Conservation (phyloP, 202 grass and related monocot genomes). For the Hordeum pubiflorum region DNA sequence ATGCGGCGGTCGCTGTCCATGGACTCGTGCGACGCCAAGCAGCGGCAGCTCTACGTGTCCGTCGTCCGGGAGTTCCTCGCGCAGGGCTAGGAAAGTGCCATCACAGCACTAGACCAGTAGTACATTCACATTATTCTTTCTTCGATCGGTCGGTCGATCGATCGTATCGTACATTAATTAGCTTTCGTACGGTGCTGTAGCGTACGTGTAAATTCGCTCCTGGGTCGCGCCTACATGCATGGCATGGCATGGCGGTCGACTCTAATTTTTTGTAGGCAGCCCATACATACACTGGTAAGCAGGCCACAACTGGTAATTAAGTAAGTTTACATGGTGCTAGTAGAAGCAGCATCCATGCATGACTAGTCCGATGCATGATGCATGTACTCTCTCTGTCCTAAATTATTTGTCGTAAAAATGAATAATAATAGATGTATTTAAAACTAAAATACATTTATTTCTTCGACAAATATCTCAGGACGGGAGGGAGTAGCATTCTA, state of each 20-base stretch:
- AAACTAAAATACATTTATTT: too few species aligned
- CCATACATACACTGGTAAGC: too few species aligned
- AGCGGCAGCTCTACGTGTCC: constrained; percentile 43
- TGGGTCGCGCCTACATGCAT: neutral
- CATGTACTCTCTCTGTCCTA: too few species aligned
- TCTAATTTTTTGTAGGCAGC: neutral
- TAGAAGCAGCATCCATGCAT: too few species aligned
- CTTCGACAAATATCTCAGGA: too few species aligned
- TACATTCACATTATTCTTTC: neutral
- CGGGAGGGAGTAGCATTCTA: too few species aligned
- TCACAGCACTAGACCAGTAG: neutral
- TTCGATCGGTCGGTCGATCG: neutral
- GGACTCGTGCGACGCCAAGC: constrained; percentile 52
- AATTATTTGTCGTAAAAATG: too few species aligned
- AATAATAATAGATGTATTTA: too few species aligned
- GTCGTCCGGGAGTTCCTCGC: constrained; percentile 45
- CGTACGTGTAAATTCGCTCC: neutral
- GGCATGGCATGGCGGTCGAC: neutral
- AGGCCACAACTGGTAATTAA: too few species aligned
- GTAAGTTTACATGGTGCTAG: too few species aligned
- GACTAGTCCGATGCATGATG: too few species aligned
- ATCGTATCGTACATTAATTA: neutral
- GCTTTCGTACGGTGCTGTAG: neutral
- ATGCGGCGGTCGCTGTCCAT: constrained; percentile 72
- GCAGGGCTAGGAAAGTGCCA: constrained; percentile 15